Base-by-base conservation (phyloP, 768 basidiomycete genomes). In the Amanita inopinata region DNA sequence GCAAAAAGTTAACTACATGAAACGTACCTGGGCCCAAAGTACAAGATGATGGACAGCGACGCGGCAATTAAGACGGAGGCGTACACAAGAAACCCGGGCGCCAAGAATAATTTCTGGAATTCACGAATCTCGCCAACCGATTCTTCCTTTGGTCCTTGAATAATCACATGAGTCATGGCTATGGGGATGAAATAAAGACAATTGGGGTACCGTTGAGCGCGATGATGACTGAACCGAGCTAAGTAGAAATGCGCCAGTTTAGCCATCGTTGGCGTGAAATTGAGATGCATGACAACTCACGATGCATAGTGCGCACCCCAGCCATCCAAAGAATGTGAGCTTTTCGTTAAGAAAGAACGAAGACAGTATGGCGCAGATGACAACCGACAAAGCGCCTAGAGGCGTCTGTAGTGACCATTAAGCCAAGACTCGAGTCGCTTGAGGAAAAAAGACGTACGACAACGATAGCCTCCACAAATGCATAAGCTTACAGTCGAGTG, bases 291-390 rank as follows among this genome's bases (percentile, higher is more conserved):
- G 19, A 25, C 20, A 10, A 63, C 88, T 54, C 53, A 91, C 83
- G 55, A 98, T 89, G 62, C 90, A 94, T 12, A 98, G 73, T 11
- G 66, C 75, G 60, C 92, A 96, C 14, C 92, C 94, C 48, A 98
- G 70, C 92, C 93, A 97, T 37, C 96, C 94, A 57, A 99, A 98
- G 62, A 97, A 89, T 25, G 82, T 86, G 33, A 99, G 74, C 41
- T 71, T 88, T 60, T 97, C 94, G 36, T 93, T 80, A 53, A 99
- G 82, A 66, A 98, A 88, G 50, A 94, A 69, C 22, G 89, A 92
- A 5, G 93, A 93, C 12, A 97, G 66, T 24, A 94, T 84, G 38
- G 93, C 92, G 59, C 83, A 94, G 49, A 98, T 71, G 50, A 99
- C 96, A 51, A 99, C 96, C 14, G 91, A 92, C 42, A 99, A 75